Conservation (phyloP, 2,329 filamentous ascomycete genomes). For the Aspergillus puulaauensis region DNA sequence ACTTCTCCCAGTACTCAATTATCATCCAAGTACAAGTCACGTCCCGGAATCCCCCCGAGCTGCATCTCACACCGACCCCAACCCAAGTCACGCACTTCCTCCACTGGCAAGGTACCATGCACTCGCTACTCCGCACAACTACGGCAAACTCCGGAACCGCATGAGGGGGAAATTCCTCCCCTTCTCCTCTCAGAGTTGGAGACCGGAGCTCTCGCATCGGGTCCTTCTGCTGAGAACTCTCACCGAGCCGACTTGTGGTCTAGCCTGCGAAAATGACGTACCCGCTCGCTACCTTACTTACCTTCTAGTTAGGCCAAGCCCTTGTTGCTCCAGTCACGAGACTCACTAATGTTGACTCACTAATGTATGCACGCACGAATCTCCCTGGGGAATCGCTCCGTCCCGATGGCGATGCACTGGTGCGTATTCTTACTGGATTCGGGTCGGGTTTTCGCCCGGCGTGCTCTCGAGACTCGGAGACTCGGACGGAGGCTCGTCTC, state of each 20-base stretch:
- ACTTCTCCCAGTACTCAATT: too few relatives aligned
- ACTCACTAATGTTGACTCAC: not conserved
- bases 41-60: too few relatives aligned
- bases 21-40: too few relatives aligned
- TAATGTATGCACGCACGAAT: too few relatives aligned
- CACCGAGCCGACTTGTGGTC: not conserved
- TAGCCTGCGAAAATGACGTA: not conserved
- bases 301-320: not conserved
- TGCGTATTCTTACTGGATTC: not conserved
- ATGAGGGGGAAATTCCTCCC: not conserved
- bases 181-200: not conserved
- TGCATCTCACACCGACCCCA: too few relatives aligned
- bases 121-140: constrained; percentile 5
- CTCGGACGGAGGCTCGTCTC: too few relatives aligned
- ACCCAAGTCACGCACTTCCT: too few relatives aligned
- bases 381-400: too few relatives aligned
- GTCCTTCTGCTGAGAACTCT: not conserved
- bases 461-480: too few relatives aligned
- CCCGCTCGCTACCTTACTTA: not conserved
- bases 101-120: not conserved
- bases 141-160: constrained; percentile 14
- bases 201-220: not conserved
- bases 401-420: not conserved
- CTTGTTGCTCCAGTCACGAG: not conserved
- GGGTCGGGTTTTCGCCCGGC: not conserved